Evolutionary conservation across 192 early-diverging fungal genomes (phyloP).

Genomic region (Podila epicladia): DNA sequence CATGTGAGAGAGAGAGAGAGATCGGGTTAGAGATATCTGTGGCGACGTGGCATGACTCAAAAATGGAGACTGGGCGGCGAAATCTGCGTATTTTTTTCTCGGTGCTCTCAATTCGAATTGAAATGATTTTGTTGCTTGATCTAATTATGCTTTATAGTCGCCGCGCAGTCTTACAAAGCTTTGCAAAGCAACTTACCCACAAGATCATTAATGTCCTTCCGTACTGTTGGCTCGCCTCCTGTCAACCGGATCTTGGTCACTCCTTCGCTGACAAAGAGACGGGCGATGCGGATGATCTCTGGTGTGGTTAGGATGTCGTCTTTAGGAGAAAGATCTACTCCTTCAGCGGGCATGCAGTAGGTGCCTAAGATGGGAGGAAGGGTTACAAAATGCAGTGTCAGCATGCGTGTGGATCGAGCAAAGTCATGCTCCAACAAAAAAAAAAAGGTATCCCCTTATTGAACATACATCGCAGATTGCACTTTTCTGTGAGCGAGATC

Average conservation of each 20-base stretch:
- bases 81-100: too few relatives aligned
- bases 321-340: slow-evolving; percentile 75
- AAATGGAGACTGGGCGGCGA: too few relatives aligned
- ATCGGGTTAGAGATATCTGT: too few relatives aligned
- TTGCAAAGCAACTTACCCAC: slow-evolving; percentile 64
- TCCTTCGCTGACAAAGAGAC: slow-evolving; percentile 87
- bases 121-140: too few relatives aligned
- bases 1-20: not conserved
- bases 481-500: slow-evolving; percentile 93
- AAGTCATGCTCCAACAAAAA: not conserved
- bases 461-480: slow-evolving; percentile 89
- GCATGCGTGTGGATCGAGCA: not conserved
- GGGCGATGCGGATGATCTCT: slow-evolving; percentile 85
- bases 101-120: too few relatives aligned
- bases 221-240: slow-evolving; percentile 95
- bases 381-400: not conserved
- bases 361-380: slow-evolving; percentile 66
- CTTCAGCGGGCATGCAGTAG: slow-evolving; percentile 97
- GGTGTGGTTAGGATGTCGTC: slow-evolving; percentile 76
- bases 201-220: slow-evolving; percentile 89
- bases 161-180: too few relatives aligned
- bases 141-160: too few relatives aligned
- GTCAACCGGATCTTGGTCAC: slow-evolving; percentile 96
- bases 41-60: not conserved
- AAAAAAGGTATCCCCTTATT: not conserved